Evolutionary conservation across 2,329 filamentous ascomycete genomes (phyloP).

Genomic region (Aphanocladium album): DNA sequence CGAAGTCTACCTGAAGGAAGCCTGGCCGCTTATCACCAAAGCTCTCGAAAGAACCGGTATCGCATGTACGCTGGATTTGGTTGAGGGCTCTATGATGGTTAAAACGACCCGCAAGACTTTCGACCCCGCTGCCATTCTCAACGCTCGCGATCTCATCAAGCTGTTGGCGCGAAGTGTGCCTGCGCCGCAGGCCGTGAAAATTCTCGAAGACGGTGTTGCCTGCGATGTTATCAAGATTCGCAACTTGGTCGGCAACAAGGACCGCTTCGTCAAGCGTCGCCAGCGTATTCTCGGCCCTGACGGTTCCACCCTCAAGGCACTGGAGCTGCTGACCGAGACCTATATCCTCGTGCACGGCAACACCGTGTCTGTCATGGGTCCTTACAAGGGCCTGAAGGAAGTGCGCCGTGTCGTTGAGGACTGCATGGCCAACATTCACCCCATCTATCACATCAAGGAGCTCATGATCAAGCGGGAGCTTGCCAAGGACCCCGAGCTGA

Average conservation of each 20-base stretch:
- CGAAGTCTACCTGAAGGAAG: constrained; percentile 86
- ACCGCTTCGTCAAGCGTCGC: constrained; percentile 89
- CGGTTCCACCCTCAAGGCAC: constrained; percentile 86
- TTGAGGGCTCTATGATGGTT: constrained; percentile 94
- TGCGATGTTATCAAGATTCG: constrained; percentile 96
- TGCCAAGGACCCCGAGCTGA: constrained; percentile 81
- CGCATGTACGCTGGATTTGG: constrained; percentile 85
- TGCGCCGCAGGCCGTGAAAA: constrained; percentile 87
- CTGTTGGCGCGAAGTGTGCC: constrained; percentile 87
- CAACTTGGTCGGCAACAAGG: constrained; percentile 85
- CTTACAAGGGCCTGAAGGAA: constrained; percentile 90
- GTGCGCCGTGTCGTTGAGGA: constrained; percentile 85
- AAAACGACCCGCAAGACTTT: constrained; percentile 89
- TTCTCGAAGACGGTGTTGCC: constrained; percentile 84
- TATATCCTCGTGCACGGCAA: constrained; percentile 97
- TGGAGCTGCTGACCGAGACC: constrained; percentile 84
- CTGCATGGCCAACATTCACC: constrained; percentile 95
- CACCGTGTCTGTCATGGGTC: constrained; percentile 87
- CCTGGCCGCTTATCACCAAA: constrained; percentile 87
- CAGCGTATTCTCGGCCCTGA: constrained; percentile 90
- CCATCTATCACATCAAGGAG: constrained; percentile 75
- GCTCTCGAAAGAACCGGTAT: constrained; percentile 83
- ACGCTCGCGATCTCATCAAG: constrained; percentile 91
- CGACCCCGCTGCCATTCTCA: constrained; percentile 88
- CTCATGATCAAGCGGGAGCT: constrained; percentile 92